These are phyloP conservation scores for Knufia petricola DNA, from an alignment of 2,329 filamentous ascomycete genomes.

Conservation along the genomic window DNA sequence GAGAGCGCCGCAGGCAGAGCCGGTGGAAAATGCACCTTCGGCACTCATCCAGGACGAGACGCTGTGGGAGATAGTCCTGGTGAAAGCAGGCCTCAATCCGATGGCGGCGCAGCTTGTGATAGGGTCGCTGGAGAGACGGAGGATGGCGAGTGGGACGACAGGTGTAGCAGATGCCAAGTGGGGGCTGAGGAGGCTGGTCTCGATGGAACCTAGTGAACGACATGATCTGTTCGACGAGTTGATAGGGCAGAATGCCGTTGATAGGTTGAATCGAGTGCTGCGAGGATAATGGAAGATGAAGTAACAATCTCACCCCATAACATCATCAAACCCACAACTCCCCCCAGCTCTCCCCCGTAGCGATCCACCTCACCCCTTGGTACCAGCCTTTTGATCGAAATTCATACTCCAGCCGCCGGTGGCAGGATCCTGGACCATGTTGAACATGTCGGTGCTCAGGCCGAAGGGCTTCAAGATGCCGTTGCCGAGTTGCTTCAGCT, in stretches of 20 bases:
- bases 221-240: slow-evolving; percentile 12
- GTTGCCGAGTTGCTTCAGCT: slow-evolving; percentile 85
- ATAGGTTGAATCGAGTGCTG: slow-evolving; percentile 1
- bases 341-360: slow-evolving; percentile 6
- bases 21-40: slow-evolving; percentile 14
- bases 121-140: slow-evolving; percentile 20
- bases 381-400: slow-evolving; percentile 47
- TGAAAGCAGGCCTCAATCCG: slow-evolving; percentile 57
- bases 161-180: not conserved
- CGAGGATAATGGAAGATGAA: not conserved
- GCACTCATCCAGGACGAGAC: slow-evolving; percentile 50
- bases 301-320: too few relatives aligned
- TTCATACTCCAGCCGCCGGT: slow-evolving; percentile 92
- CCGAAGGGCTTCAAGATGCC: slow-evolving; percentile 89
- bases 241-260: slow-evolving; percentile 12
- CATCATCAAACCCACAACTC: too few relatives aligned
- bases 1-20: slow-evolving; percentile 10
- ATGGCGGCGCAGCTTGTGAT: slow-evolving; percentile 61
- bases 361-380: too few relatives aligned
- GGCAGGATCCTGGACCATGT: slow-evolving; percentile 83
- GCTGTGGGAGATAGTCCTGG: slow-evolving; percentile 57
- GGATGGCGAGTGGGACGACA: not conserved
- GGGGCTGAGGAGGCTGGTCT: slow-evolving; percentile 14
- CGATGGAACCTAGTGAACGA: slow-evolving; percentile 11
- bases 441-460: slow-evolving; percentile 85